Evolutionary conservation across 2,329 filamentous ascomycete species (phyloP).

Genomic region (Colletotrichum eremochloae): DNA sequence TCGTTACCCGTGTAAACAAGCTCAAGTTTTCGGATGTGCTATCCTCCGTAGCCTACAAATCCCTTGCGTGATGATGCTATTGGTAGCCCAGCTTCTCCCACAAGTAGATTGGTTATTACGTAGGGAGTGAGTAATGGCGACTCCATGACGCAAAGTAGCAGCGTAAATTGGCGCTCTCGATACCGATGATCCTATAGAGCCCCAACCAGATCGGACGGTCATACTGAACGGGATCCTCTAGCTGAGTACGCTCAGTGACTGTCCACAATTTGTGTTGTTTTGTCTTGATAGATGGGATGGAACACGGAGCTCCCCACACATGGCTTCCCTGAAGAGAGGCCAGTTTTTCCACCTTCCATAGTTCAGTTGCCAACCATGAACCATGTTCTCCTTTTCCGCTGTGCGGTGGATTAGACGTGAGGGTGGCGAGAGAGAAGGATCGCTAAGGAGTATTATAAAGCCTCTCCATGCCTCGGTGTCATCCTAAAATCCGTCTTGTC

Average conservation of each 20-base stretch:
- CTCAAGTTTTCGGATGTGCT: slow-evolving; percentile 15
- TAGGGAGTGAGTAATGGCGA: background rate
- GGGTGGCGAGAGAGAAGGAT: background rate
- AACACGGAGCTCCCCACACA: slow-evolving; percentile 18
- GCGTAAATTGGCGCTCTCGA: slow-evolving; percentile 12
- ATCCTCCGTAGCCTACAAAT: background rate
- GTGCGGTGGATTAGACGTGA: slow-evolving; percentile 14
- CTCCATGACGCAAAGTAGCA: background rate
- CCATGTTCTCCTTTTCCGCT: slow-evolving; percentile 1
- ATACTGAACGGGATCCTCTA: background rate
- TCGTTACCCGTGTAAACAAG: slow-evolving; percentile 11
- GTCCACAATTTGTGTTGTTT: slow-evolving; percentile 13
- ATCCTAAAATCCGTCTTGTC: slow-evolving; percentile 13
- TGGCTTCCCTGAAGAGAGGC: slow-evolving; percentile 1
- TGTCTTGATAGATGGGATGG: slow-evolving; percentile 31
- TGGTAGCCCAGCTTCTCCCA: background rate
- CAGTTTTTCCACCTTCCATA: background rate
- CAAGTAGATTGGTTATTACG: slow-evolving; percentile 13
- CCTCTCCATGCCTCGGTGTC: slow-evolving; percentile 6
- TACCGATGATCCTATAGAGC: slow-evolving; percentile 6
- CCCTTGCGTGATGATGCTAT: background rate
- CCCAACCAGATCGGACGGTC: background rate
- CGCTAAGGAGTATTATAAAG: slow-evolving; percentile 36
- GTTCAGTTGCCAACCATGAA: background rate
- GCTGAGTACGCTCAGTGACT: slow-evolving; percentile 9